phyloP scores from a whole-genome alignment of 164 flowering plant species.

The Akebia trifoliata region DNA sequence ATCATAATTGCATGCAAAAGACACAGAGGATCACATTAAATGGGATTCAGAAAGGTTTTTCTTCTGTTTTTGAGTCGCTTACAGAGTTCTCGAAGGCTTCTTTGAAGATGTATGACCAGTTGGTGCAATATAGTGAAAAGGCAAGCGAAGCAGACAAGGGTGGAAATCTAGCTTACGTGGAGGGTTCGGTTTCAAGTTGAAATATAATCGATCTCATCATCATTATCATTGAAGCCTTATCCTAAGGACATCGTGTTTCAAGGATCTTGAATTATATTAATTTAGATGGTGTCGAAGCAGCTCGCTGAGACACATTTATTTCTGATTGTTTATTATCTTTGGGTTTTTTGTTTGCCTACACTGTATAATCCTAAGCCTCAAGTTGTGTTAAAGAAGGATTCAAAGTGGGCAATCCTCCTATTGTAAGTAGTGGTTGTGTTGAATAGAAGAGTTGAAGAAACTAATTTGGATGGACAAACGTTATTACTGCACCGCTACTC shows the following conservation, averaged over 20 bases:
- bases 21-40: slow-evolving; percentile 60
- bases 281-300: slow-evolving; percentile 52
- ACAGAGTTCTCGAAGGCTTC: slow-evolving; percentile 70
- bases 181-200: slow-evolving; percentile 25
- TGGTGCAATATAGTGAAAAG: slow-evolving; percentile 39
- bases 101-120: slow-evolving; percentile 55
- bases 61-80: slow-evolving; percentile 56
- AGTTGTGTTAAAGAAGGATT: background rate
- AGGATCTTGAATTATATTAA: slow-evolving; percentile 24
- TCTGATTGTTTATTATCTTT: slow-evolving; percentile 9
- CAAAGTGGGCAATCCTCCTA: slow-evolving; percentile 1
- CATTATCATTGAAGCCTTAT: background rate
- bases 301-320: slow-evolving; percentile 54
- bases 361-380: slow-evolving; percentile 10
- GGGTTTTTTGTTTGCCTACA: slow-evolving; percentile 11
- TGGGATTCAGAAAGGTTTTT: slow-evolving; percentile 75
- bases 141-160: slow-evolving; percentile 20
- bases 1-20: slow-evolving; percentile 64
- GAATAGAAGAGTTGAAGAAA: background rate
- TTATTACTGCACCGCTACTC: too few species aligned
- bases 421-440: slow-evolving; percentile 14
- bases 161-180: slow-evolving; percentile 31
- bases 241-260: background rate
- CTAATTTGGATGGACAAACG: background rate
- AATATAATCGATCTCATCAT: too few species aligned